Percentiles rank a stretch among this genome's conserved stretches.
phyloP scores from a whole-genome alignment of 805 yeast genomes.

The Candida dendrica region DNA sequence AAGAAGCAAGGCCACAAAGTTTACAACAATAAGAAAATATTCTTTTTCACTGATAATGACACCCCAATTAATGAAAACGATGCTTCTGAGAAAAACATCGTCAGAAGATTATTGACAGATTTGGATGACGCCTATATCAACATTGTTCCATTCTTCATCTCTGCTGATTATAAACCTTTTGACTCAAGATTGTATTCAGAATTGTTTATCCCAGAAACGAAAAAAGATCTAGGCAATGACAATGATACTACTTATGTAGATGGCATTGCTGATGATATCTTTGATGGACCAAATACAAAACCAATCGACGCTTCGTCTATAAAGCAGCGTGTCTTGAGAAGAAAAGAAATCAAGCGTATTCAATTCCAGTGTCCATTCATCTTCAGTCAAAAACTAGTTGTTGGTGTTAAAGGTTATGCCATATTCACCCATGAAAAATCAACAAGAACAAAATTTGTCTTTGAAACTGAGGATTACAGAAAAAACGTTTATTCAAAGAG shows the following conservation, averaged over 20 bases:
- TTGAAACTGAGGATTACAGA: slow-evolving; percentile 44
- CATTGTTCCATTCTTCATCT: slow-evolving; percentile 60
- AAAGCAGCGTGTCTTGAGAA: slow-evolving; percentile 40
- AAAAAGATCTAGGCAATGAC: slow-evolving; percentile 10
- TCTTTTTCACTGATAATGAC: slow-evolving; percentile 73
- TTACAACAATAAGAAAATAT: slow-evolving; percentile 51
- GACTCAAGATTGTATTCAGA: slow-evolving; percentile 46
- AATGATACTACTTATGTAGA: slow-evolving; percentile 7
- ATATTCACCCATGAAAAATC: slow-evolving; percentile 50
- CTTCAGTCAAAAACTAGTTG: slow-evolving; percentile 44
- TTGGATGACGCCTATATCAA: slow-evolving; percentile 44
- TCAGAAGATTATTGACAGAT: slow-evolving; percentile 55
- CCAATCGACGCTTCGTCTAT: slow-evolving; percentile 37
- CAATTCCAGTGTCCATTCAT: slow-evolving; percentile 56
- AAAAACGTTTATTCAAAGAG: slow-evolving; percentile 36
- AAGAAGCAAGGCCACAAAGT: slow-evolving; percentile 30
- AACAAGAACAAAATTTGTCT: slow-evolving; percentile 43
- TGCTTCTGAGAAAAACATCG: slow-evolving; percentile 32
- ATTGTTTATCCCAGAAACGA: slow-evolving; percentile 31
- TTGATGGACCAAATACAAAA: slow-evolving; percentile 32
- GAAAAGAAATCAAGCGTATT: slow-evolving; percentile 56
- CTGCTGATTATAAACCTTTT: slow-evolving; percentile 28
- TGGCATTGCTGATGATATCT: slow-evolving; percentile 15
- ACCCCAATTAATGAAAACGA: slow-evolving; percentile 45
- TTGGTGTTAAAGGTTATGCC: slow-evolving; percentile 69